These are phyloP conservation scores for Calophaca sinica DNA, from an alignment of 306 rosid species.

Conservation along the genomic window DNA sequence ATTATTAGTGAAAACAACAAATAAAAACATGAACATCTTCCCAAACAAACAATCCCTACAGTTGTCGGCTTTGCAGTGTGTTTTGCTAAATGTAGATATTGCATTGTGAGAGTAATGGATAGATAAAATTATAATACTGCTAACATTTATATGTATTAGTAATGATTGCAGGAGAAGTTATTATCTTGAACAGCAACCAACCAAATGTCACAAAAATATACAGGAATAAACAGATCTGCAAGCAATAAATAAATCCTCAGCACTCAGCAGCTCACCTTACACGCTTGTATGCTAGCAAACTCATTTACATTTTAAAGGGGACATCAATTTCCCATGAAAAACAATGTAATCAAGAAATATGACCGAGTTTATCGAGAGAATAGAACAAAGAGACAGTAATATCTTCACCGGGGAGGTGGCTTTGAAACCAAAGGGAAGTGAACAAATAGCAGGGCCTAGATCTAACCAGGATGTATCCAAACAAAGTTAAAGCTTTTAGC, in stretches of 20 bases:
- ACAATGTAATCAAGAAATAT: conserved; percentile 19
- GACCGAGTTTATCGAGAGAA: neutral
- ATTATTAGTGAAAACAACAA: neutral
- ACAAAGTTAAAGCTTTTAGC: conserved; percentile 22
- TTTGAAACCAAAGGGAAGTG: conserved; percentile 29
- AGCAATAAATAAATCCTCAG: conserved; percentile 9
- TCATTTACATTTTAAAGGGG: conserved; percentile 3
- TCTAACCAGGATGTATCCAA: neutral
- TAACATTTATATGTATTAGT: neutral
- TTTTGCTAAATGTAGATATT: conserved; percentile 1
- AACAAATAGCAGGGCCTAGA: conserved; percentile 24
- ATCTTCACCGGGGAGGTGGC: conserved; percentile 25
- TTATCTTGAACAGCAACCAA: conserved; percentile 3
- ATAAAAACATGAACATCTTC: neutral
- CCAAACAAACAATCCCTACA: neutral
- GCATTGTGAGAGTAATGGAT: conserved; percentile 4
- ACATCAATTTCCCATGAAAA: neutral
- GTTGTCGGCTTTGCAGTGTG: neutral
- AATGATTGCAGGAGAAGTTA: conserved; percentile 4
- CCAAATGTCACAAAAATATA: neutral
- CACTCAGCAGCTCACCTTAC: neutral
- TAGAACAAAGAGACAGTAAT: conserved; percentile 19
- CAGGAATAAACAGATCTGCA: neutral
- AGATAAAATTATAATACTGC: neutral
- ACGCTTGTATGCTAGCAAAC: conserved; percentile 5